Evolutionary conservation across 2,329 filamentous ascomycete genomes (phyloP), one percentile per base, ranked within the genome.

Genomic region (Calonectria naviculata): DNA sequence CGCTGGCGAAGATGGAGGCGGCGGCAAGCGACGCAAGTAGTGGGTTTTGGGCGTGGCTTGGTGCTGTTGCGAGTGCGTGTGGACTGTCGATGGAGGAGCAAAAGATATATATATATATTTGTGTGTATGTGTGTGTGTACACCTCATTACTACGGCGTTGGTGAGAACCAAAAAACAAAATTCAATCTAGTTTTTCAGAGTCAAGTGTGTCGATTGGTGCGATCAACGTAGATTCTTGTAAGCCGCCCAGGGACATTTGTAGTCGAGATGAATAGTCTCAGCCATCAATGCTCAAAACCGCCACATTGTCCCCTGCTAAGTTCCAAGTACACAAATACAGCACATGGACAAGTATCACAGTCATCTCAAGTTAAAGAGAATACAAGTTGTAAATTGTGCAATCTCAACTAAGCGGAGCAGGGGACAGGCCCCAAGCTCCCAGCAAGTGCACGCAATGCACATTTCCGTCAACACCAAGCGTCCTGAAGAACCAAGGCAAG

Each of bases 1-100:
- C 67, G 83, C 84, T 1, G 83, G 79, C 2, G 85, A 86, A 19
- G 83, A 84, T 36, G 78, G 78, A 19, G 79, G 79, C 28, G 80
- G 81, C 64, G 81, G 81, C 21, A 85, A 84, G 79, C 78, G 81
- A 67, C 79, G 81, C 67, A 82, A 68, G 74, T 81, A 72, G 71
- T 21, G 26, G 21, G 9, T 36, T 36, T 36, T 12, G 5, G 29
- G 26, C 17, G 47, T 15, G 7, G 24, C n/a, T 29, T 19, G 46
- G 24, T 5, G 46, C 46, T 12, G 24, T 26, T 29, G 24, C 46
- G 12, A 3, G 31, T 65, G 10, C 28, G 49, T 64, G 63, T 38
- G 60, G 42, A 54, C 24, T 52, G 24, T 36, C n/a, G n/a, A 67
- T 54, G 36, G 36, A 6, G 13, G 34, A 58, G 49, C 61, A 60